Evolutionary conservation across 164 flowering plant species (phyloP), one percentile per base, ranked within the genome.

Genomic region (Piper longum): DNA sequence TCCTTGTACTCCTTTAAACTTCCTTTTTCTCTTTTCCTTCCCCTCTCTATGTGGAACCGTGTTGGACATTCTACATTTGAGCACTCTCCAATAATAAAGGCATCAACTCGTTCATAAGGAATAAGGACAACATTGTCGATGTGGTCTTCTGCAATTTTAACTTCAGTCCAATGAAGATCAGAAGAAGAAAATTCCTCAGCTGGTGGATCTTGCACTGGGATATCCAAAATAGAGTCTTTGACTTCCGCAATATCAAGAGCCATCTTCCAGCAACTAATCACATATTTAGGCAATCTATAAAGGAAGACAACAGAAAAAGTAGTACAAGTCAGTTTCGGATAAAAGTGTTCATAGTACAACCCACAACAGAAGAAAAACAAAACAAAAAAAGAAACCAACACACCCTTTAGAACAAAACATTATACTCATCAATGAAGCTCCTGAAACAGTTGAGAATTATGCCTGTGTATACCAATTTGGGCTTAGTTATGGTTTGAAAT

Each of bases 31-130:
- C 97, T 75, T 67, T 83, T 88, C 67, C 96, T 71, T 65, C 92
- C 97, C 76, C 87, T 86, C 75, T 93, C 98, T 62, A 93, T 90
- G 77, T 93, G 99, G 70, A 90, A 93, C 54, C 86, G 72, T 6
- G 98, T 88, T 1, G 96, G 97, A 71, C 79, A 86, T 65, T 90
- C 90, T 2, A 77, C 81, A 67, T 75, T 85, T 42, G 83, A 81
- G 74, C 97, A 86, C 71, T 93, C 98, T 56, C 98, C 98, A 68
- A 80, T 71, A 59, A 90, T 86, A 71, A 93, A 93, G 13, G 75
- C 80, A 76, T 93, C 96, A 19, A 83, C 96, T 40, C 90, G 82
- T 18, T 71, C 78, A 76, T 84, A 93, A 36, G 95, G 96, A 70
- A 93, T 88, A 8, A 88, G 82, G 14, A 96, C 97, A 3, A 90